Evolutionary conservation across 129 eudicot genomes (phyloP).

Genomic region (Sambucus nigra): DNA sequence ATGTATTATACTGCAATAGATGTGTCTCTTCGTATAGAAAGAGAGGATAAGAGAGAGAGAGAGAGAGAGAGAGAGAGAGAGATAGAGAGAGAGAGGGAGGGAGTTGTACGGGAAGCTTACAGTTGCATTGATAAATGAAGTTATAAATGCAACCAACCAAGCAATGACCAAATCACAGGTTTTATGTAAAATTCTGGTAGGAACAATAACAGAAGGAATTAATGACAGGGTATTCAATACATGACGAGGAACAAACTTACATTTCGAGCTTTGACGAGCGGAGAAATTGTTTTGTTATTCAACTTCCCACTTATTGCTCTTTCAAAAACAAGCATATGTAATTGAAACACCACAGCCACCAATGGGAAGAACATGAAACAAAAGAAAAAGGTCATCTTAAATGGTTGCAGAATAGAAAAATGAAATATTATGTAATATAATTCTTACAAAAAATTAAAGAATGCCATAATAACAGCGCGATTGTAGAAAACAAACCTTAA

Average conservation of each 20-base stretch:
- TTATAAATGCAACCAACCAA: no score
- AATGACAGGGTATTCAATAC: not conserved
- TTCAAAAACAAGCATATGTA: slow-evolving; percentile 17
- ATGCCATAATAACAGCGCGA: not conserved
- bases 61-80: no score
- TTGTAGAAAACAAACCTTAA: slow-evolving; percentile 52
- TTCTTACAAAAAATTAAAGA: slow-evolving; percentile 1
- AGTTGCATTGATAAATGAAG: no score
- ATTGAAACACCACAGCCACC: slow-evolving; percentile 14
- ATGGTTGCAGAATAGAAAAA: slow-evolving; percentile 1
- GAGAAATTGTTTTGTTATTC: slow-evolving; percentile 83
- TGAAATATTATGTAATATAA: not conserved
- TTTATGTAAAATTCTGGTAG: not conserved
- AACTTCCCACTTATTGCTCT: slow-evolving; percentile 99
- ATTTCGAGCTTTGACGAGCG: slow-evolving; percentile 74
- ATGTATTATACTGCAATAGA: no score
- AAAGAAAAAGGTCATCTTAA: no score
- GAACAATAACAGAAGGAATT: not conserved
- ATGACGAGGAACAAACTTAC: slow-evolving; percentile 37
- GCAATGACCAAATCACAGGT: not conserved
- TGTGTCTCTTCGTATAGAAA: no score
- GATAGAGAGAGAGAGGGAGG: no score
- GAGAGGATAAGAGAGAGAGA: no score
- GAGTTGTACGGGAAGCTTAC: no score
- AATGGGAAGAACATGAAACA: slow-evolving; percentile 8